Conservation (phyloP, 106 monocot species). For the Amphibolis antarctica region DNA sequence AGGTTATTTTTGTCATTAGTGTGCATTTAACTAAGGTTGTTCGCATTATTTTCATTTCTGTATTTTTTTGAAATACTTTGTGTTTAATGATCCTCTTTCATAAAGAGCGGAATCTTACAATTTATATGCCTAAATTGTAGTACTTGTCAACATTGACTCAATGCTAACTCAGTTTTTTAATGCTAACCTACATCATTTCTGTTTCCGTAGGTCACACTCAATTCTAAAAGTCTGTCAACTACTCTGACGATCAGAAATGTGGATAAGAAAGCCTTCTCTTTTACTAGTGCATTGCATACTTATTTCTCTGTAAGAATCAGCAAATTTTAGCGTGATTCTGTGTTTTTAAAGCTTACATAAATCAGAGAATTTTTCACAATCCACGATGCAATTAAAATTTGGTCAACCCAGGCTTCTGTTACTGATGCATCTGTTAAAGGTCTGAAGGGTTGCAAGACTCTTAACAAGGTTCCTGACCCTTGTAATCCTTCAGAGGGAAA, state of each 20-base stretch:
- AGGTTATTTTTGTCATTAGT: too few relatives aligned
- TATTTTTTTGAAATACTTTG: too few relatives aligned
- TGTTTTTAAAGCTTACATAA: neutral
- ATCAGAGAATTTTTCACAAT: neutral
- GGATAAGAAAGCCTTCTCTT: slow-evolving; percentile 76
- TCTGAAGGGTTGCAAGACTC: slow-evolving; percentile 66
- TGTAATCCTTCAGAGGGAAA: slow-evolving; percentile 69
- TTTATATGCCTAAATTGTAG: too few relatives aligned
- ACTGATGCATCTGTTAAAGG: slow-evolving; percentile 66
- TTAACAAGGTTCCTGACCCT: slow-evolving; percentile 96
- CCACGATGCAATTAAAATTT: neutral
- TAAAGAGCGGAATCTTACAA: too few relatives aligned
- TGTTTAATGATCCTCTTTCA: too few relatives aligned
- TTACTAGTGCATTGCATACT: slow-evolving; percentile 77
- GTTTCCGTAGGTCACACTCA: slow-evolving; percentile 39
- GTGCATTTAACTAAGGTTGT: too few relatives aligned
- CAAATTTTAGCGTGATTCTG: neutral
- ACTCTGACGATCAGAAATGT: slow-evolving; percentile 55
- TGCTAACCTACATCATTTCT: too few relatives aligned
- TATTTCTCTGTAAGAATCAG: slow-evolving; percentile 64
- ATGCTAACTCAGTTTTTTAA: too few relatives aligned
- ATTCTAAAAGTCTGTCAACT: slow-evolving; percentile 47
- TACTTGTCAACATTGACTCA: too few relatives aligned
- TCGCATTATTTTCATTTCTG: too few relatives aligned
- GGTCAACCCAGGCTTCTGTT: slow-evolving; percentile 52